These are phyloP conservation scores for carrot (Daucus carota) DNA, from an alignment of 129 eudicot genomes.

Conservation along the genomic window DNA sequence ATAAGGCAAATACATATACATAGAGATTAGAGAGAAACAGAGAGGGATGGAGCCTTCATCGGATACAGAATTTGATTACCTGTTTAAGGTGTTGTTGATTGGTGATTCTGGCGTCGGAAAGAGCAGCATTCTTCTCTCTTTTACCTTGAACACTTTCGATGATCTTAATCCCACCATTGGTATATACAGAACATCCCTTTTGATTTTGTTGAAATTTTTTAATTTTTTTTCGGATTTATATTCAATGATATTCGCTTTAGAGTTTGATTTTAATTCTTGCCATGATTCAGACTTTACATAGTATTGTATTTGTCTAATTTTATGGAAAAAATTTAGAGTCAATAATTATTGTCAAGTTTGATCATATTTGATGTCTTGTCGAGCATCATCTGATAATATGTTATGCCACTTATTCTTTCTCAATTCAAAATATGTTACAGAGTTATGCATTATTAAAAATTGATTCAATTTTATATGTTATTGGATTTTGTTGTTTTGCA, in stretches of 20 bases:
- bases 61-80: constrained; percentile 52
- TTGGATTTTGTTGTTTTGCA: neutral
- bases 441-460: neutral
- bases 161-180: constrained; percentile 76
- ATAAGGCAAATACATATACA: neutral
- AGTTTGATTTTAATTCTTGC: too few species aligned
- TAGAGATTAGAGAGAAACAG: neutral
- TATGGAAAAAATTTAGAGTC: too few species aligned
- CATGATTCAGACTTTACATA: too few species aligned
- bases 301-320: too few species aligned
- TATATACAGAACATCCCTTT: constrained; percentile 7
- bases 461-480: too few species aligned
- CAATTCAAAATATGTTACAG: too few species aligned
- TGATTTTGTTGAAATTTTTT: neutral
- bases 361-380: neutral
- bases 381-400: neutral
- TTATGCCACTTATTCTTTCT: neutral
- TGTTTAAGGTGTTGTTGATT: constrained; percentile 63
- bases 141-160: constrained; percentile 53
- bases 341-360: neutral
- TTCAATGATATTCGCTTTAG: neutral
- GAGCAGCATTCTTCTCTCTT: constrained; percentile 59
- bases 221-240: neutral
- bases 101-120: constrained; percentile 82
- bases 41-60: constrained; percentile 1